Percentiles rank a stretch among this genome's conserved stretches.
Evolutionary conservation across 78 protist species (phyloP).

Genomic region (Tieghemostelium lacteum): DNA sequence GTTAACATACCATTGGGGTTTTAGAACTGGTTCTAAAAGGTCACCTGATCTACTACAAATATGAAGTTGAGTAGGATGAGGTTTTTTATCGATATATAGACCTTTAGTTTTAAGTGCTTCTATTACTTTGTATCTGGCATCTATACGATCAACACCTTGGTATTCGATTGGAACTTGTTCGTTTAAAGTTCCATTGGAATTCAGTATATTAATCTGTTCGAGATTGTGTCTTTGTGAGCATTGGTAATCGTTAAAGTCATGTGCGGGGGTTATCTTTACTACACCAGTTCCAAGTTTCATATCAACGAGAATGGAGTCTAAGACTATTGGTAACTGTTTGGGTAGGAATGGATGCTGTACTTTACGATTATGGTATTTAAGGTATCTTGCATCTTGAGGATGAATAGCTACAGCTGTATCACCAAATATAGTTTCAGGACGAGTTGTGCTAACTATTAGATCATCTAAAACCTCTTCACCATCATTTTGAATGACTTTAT

Average conservation of each 20-base stretch:
- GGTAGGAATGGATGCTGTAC: conserved; percentile 88
- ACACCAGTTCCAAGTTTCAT: conserved; percentile 94
- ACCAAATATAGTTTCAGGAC: conserved; percentile 97
- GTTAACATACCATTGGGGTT: conserved; percentile 97
- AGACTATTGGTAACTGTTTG: conserved; percentile 91
- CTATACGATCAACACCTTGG: conserved; percentile 81
- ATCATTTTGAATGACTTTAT: not conserved
- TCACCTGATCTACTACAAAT: conserved; percentile 89
- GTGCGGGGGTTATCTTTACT: conserved; percentile 93
- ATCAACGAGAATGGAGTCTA: conserved; percentile 94
- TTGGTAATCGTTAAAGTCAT: conserved; percentile 98
- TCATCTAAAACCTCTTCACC: conserved; percentile 1
- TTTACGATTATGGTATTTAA: conserved; percentile 77
- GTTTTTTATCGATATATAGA: conserved; percentile 28
- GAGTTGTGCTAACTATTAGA: conserved; percentile 93
- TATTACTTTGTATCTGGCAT: conserved; percentile 86
- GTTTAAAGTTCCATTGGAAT: conserved; percentile 89
- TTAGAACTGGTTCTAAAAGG: conserved; percentile 94
- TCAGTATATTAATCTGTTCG: conserved; percentile 84
- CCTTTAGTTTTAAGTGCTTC: conserved; percentile 72
- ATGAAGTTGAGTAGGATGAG: conserved; percentile 86
- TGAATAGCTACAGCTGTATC: conserved; percentile 95
- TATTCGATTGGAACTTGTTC: conserved; percentile 34
- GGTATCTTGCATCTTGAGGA: conserved; percentile 89
- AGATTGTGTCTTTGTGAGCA: conserved; percentile 95